Evolutionary conservation across 2,329 filamentous ascomycete species (phyloP).

Genomic region (Aspergillus puulaauensis): DNA sequence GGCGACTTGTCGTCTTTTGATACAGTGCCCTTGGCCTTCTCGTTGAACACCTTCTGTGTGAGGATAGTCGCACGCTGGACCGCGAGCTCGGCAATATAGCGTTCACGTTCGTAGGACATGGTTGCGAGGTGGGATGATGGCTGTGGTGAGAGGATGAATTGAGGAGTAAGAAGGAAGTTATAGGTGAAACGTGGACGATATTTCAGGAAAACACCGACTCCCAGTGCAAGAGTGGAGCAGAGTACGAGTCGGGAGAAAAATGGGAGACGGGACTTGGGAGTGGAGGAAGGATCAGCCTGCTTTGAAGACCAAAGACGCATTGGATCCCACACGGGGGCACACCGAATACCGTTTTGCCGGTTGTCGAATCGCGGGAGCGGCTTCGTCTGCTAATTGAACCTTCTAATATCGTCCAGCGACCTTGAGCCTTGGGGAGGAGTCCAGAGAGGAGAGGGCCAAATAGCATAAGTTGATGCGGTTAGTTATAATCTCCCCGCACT

Average conservation of each 20-base stretch:
- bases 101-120: slow-evolving; percentile 70
- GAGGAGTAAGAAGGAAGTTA: slow-evolving; percentile 35
- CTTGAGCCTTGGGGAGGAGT: background rate
- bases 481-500: slow-evolving; percentile 18
- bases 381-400: background rate
- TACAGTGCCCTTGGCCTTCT: slow-evolving; percentile 90
- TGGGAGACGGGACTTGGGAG: slow-evolving; percentile 20
- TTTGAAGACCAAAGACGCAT: slow-evolving; percentile 20
- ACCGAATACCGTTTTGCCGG: background rate
- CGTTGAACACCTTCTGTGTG: slow-evolving; percentile 76
- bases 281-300: slow-evolving; percentile 22
- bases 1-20: slow-evolving; percentile 95
- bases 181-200: slow-evolving; percentile 43
- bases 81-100: slow-evolving; percentile 79
- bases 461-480: background rate
- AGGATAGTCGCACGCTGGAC: slow-evolving; percentile 79
- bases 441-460: background rate
- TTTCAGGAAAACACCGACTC: slow-evolving; percentile 40
- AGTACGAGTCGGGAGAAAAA: slow-evolving; percentile 31
- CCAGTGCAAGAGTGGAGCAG: slow-evolving; percentile 45
- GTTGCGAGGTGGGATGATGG: slow-evolving; percentile 25
- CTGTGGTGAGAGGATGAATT: slow-evolving; percentile 19
- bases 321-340: slow-evolving; percentile 6
- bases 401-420: background rate
- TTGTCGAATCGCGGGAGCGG: background rate